A percentile compares a stretch with the other conserved stretches of the same genome.
phyloP scores from a whole-genome alignment of 257 asterid species.

The Primulina huaijiensis region DNA sequence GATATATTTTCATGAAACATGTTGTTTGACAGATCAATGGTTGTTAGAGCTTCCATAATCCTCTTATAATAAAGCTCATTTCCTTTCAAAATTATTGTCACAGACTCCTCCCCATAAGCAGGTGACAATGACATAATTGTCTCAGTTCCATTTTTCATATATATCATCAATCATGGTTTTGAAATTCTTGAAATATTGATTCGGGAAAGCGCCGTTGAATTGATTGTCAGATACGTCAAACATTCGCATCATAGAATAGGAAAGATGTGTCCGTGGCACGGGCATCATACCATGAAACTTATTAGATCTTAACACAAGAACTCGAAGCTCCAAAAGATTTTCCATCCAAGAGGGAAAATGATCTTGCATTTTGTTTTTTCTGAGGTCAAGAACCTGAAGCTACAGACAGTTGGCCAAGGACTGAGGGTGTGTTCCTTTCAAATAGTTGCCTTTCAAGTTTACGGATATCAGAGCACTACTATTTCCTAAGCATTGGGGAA shows the following conservation, averaged over 20 bases:
- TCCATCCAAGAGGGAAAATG: conserved; percentile 34
- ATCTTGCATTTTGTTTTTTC: conserved; percentile 30
- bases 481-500: too few relatives aligned
- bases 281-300: background rate
- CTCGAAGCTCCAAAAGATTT: conserved; percentile 26
- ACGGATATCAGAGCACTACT: too few relatives aligned
- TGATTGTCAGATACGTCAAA: too few relatives aligned
- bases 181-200: background rate
- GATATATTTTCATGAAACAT: background rate
- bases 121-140: background rate
- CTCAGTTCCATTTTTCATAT: too few relatives aligned
- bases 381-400: conserved; percentile 24
- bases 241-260: too few relatives aligned
- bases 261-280: too few relatives aligned
- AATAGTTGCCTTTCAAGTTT: conserved; percentile 12
- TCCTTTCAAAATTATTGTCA: background rate
- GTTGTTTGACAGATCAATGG: too few relatives aligned
- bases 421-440: conserved; percentile 16
- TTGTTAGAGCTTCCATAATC: background rate
- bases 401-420: conserved; percentile 23
- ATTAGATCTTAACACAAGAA: conserved; percentile 22
- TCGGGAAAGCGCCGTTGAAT: background rate
- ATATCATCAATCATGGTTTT: background rate
- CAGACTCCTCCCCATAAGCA: background rate
- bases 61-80: background rate